A percentile compares a stretch with the other conserved stretches of the same genome.
Conservation (phyloP, 257 asterid species). For the Primulina tabacum region DNA sequence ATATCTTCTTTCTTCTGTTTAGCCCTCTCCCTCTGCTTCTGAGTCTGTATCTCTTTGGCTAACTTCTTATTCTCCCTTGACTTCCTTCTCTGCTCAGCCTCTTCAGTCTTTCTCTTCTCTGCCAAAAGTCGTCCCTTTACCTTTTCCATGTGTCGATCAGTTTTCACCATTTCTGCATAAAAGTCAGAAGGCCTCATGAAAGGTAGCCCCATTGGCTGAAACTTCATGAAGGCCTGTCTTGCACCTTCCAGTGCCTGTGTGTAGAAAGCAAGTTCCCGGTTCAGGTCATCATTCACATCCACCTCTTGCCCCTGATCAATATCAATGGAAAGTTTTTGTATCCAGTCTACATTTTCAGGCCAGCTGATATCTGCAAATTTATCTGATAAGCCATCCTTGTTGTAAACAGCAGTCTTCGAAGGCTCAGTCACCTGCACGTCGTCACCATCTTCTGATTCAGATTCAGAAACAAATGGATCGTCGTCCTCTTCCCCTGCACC, state of each 20-base stretch:
- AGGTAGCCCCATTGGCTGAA: conserved; percentile 60
- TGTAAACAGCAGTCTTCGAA: conserved; percentile 60
- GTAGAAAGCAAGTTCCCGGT: conserved; percentile 76
- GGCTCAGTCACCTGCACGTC: conserved; percentile 64
- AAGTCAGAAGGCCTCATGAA: conserved; percentile 80
- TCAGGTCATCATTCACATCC: conserved; percentile 78
- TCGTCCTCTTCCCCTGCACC: conserved; percentile 30
- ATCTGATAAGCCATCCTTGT: conserved; percentile 70
- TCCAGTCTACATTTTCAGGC: conserved; percentile 74
- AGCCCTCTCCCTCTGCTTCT: conserved; percentile 73
- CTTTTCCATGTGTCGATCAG: conserved; percentile 88
- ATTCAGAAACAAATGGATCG: conserved; percentile 52
- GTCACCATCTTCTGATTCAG: conserved; percentile 53
- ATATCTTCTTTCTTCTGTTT: conserved; percentile 87
- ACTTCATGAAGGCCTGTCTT: conserved; percentile 51
- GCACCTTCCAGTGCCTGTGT: conserved; percentile 87
- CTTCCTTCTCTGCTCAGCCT: conserved; percentile 87
- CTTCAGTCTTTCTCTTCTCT: conserved; percentile 73
- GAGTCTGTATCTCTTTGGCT: conserved; percentile 75
- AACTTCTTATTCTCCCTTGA: conserved; percentile 82
- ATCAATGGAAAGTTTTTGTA: conserved; percentile 62
- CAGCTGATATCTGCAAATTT: conserved; percentile 71
- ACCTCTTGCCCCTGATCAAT: conserved; percentile 59
- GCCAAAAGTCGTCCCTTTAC: conserved; percentile 79
- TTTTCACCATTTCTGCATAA: conserved; percentile 64